Evolutionary conservation across 2,329 filamentous ascomycete species (phyloP).

Genomic region (Xylariaceae sp.): DNA sequence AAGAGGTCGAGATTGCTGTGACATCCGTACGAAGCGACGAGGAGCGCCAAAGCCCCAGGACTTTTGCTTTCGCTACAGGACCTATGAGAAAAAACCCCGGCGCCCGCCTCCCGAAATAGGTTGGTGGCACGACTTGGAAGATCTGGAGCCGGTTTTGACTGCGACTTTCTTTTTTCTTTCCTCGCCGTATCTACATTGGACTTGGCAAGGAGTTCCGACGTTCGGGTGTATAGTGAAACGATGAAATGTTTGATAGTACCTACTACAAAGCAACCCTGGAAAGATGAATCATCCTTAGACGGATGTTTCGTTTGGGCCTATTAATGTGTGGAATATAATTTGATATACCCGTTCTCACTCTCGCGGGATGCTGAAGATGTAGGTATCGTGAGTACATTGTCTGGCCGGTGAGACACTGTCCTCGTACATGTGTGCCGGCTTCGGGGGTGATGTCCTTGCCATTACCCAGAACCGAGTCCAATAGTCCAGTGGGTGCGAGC

Average conservation of each 20-base stretch:
- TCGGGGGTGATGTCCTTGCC: too few relatives aligned
- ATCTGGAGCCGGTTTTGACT: not conserved
- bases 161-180: not conserved
- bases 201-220: not conserved
- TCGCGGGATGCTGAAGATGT: not conserved
- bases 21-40: conserved; percentile 8
- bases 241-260: not conserved
- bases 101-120: conserved; percentile 2
- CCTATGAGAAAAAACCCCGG: conserved; percentile 9
- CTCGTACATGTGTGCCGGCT: not conserved
- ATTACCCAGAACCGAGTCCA: too few relatives aligned
- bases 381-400: not conserved
- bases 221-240: not conserved
- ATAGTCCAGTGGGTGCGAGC: too few relatives aligned
- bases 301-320: not conserved
- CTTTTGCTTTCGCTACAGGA: conserved; percentile 8
- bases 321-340: not conserved
- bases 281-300: too few relatives aligned
- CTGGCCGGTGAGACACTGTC: not conserved
- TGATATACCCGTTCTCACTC: not conserved
- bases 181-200: not conserved
- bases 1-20: conserved; percentile 18
- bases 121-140: not conserved
- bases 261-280: too few relatives aligned
- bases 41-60: not conserved